Percentiles rank a stretch among this genome's conserved stretches.
phyloP scores from a whole-genome alignment of 192 early-diverging fungal species.

The Backusella circina region DNA sequence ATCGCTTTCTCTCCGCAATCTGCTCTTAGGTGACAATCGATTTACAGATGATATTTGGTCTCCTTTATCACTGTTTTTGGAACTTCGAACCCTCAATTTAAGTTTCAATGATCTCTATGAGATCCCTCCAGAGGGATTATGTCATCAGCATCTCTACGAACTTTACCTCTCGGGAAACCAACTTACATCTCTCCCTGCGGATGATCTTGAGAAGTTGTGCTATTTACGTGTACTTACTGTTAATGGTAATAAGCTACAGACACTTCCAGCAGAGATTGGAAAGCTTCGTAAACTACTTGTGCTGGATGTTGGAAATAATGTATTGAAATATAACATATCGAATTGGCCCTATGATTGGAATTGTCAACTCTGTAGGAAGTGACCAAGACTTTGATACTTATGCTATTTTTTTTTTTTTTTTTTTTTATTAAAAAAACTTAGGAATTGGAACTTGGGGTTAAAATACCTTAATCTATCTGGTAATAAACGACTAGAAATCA shows the following conservation, averaged over 20 bases:
- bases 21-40: slow-evolving; percentile 79
- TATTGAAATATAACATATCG: slow-evolving; percentile 88
- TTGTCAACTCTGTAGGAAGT: no score
- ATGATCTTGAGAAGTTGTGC: slow-evolving; percentile 75
- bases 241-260: slow-evolving; percentile 88
- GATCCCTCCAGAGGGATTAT: slow-evolving; percentile 71
- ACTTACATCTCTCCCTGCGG: slow-evolving; percentile 77
- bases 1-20: slow-evolving; percentile 49
- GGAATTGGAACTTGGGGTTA: slow-evolving; percentile 89
- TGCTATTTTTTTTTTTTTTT: background rate
- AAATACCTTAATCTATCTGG: slow-evolving; percentile 90
- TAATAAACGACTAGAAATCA: slow-evolving; percentile 88
- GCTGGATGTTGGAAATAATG: slow-evolving; percentile 85
- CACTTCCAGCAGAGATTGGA: slow-evolving; percentile 84
- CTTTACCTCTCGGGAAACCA: slow-evolving; percentile 84
- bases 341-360: slow-evolving; percentile 98
- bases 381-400: no score
- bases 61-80: slow-evolving; percentile 65
- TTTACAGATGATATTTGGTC: slow-evolving; percentile 80
- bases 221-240: slow-evolving; percentile 75
- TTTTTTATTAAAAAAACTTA: background rate
- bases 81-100: slow-evolving; percentile 73
- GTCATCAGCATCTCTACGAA: slow-evolving; percentile 67
- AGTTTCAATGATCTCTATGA: slow-evolving; percentile 84
- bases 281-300: slow-evolving; percentile 75